Evolutionary conservation across 1,284 basidiomycete species (phyloP).

Genomic region (Cryptococcus amylolentus): DNA sequence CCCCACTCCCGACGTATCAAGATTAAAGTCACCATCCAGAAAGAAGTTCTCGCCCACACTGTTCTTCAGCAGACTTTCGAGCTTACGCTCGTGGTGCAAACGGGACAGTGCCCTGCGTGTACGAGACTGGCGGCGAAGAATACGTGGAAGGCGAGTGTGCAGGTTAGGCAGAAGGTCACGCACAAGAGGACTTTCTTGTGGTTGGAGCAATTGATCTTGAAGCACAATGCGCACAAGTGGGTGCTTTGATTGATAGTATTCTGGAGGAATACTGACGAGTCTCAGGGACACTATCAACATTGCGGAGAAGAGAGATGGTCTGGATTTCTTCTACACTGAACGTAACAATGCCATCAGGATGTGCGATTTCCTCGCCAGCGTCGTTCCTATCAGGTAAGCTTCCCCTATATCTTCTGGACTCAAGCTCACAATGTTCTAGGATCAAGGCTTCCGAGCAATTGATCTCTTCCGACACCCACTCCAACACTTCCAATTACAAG

Average conservation of each 20-base stretch:
- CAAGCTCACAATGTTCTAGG: slow-evolving; percentile 49
- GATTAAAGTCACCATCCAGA: slow-evolving; percentile 95
- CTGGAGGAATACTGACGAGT: neutral
- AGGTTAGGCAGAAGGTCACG: slow-evolving; percentile 94
- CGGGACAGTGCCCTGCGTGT: slow-evolving; percentile 94
- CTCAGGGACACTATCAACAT: slow-evolving; percentile 89
- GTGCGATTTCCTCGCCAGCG: slow-evolving; percentile 87
- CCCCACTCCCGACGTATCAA: slow-evolving; percentile 92
- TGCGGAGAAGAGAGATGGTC: slow-evolving; percentile 87
- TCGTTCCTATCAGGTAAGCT: slow-evolving; percentile 79
- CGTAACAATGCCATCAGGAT: slow-evolving; percentile 92
- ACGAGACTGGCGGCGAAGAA: slow-evolving; percentile 94
- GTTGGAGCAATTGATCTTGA: slow-evolving; percentile 95
- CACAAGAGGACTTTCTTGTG: slow-evolving; percentile 98
- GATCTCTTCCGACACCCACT: slow-evolving; percentile 87
- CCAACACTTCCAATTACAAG: slow-evolving; percentile 91
- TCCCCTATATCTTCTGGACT: neutral
- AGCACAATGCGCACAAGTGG: slow-evolving; percentile 87
- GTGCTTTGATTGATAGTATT: slow-evolving; percentile 5
- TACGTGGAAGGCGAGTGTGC: slow-evolving; percentile 95
- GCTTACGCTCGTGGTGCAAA: slow-evolving; percentile 91
- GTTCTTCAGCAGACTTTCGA: slow-evolving; percentile 97
- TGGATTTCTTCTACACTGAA: slow-evolving; percentile 94
- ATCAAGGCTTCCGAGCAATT: slow-evolving; percentile 91
- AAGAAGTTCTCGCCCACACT: slow-evolving; percentile 93